Base-by-base conservation (phyloP, 257 asterid genomes). In the Solanum verrucosum region DNA sequence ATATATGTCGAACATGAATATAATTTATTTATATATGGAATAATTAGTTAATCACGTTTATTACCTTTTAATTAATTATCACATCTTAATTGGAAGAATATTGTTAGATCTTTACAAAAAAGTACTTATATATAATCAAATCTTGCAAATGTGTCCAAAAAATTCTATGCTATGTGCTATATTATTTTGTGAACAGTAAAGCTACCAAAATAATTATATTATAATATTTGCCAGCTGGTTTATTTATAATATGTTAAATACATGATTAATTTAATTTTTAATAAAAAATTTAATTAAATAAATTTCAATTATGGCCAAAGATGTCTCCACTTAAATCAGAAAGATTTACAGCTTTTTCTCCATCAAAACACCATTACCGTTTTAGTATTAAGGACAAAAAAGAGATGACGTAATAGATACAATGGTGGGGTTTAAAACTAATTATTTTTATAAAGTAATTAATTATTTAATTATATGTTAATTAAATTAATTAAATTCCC, bases 391-490 rank as follows among this genome's bases (percentile, higher is more conserved):
- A 60, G 42, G 71, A 84, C 74, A 42, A 31, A 75, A 68, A 42
- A 33, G 59, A n/a, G 81, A 42, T 72, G 35, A n/a, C 63, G 59
- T 34, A 72, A 27, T 27, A 27, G 35, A 67, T 11, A 77, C 78
- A 65, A 70, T 88, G 90, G 84, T 84, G 78, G 90, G 88, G 89
- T 84, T 70, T 14, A 2, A 67, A 59, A 8, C 37, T 87, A 84
- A 75, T 87, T 84, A 8, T 14, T 67, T 25, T 4, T 13, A 13
- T 40, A 42, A 40, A 42, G n/a, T 78, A 78, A 78, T 42, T 73
- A 31, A n/a, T 74, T 74, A 21, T 35, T 75, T 23, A 60, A 23
- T 23, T n/a, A 75, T 6, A 1, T 79, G 5, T 25, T 46, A 65
- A 3, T 79, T 81, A 27, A 46, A 27, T 46, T 81, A 81, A 46